These are phyloP conservation scores for Diaporthe sp. DNA, from an alignment of 2,329 filamentous ascomycete genomes.

Conservation along the genomic window DNA sequence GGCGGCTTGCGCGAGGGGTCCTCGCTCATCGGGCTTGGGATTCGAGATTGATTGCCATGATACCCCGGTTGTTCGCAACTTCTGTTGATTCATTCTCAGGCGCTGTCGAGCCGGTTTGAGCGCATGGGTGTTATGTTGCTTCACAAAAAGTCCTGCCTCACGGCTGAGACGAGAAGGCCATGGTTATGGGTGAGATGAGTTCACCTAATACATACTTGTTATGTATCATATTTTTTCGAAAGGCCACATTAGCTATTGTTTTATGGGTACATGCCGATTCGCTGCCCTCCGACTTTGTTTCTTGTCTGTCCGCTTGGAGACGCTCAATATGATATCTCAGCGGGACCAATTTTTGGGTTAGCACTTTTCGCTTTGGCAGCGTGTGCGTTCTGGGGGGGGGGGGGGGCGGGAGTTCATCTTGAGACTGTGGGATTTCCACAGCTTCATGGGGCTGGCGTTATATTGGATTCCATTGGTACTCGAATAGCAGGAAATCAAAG, in stretches of 20 bases:
- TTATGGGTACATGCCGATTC: too few relatives aligned
- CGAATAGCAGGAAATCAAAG: background rate
- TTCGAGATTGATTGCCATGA: constrained; percentile 44
- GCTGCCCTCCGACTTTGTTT: background rate
- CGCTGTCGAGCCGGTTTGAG: background rate
- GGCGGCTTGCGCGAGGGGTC: constrained; percentile 50
- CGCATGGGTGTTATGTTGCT: background rate
- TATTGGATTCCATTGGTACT: background rate
- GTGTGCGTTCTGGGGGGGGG: constrained; percentile 7
- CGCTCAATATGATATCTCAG: background rate
- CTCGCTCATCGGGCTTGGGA: constrained; percentile 61
- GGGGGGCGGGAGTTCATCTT: background rate
- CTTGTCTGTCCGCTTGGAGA: background rate
- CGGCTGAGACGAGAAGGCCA: background rate
- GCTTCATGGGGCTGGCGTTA: constrained; percentile 21
- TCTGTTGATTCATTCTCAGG: background rate
- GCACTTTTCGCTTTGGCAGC: constrained; percentile 15
- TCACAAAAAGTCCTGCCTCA: background rate
- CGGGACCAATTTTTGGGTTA: background rate
- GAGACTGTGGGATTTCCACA: background rate
- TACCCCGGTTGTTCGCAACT: constrained; percentile 22
- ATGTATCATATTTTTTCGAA: constrained; percentile 1
- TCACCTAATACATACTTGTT: background rate
- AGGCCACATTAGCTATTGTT: background rate
- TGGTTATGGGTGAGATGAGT: background rate